Base-by-base conservation (phyloP, 345 rosid species). In the Acer saccharum region DNA sequence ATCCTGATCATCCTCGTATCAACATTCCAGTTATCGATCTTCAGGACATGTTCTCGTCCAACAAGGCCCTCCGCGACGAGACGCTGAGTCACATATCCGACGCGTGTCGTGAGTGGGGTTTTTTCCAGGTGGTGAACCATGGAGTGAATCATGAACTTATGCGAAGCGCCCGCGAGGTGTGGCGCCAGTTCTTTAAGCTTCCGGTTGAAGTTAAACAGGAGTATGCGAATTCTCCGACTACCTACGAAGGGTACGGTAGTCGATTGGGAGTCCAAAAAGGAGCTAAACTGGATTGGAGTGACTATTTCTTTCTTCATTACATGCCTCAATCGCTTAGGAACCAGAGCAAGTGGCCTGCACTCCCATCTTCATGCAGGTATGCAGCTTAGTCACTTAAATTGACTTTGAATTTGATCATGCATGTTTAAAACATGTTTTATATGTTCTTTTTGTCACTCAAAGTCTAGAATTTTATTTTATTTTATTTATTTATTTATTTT, bases 221-320 rank as follows among this genome's bases (percentile, higher is more conserved):
- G 62, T 89, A 88, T 23, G 93, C 98, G 7, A 96, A 94, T 80
- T 69, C 86, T 1, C 99, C 99, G n/a, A 84, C 77, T 6, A 92
- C 97, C 2, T 95, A 95, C 14, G 98, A 92, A 81, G 99, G 99
- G 7, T 95, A 93, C 77, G 99, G 99, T 8, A 95, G 99, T 77
- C 87, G 97, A 10, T 73, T 96, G 65, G 98, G 99, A 0, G 87
- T 92, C 1, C 90, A 92, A 80, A 91, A 94, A 73, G 97, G 86
- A 7, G 97, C 99, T 0, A 81, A 83, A 17, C 89, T 95, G 67
- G 99, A 94, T 80, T 96, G 99, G 99, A 87, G 98, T 68, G 99
- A 96, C 81, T 96, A 96, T 78, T 94, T 86, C 79, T 94, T 80
- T 70, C 97, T 96, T 72, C 89, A 96, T 74, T 88, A 74, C 79